Evolutionary conservation across 192 early-diverging fungal species (phyloP), one percentile per base, ranked within the genome.

Genomic region (Coemansia sp.): DNA sequence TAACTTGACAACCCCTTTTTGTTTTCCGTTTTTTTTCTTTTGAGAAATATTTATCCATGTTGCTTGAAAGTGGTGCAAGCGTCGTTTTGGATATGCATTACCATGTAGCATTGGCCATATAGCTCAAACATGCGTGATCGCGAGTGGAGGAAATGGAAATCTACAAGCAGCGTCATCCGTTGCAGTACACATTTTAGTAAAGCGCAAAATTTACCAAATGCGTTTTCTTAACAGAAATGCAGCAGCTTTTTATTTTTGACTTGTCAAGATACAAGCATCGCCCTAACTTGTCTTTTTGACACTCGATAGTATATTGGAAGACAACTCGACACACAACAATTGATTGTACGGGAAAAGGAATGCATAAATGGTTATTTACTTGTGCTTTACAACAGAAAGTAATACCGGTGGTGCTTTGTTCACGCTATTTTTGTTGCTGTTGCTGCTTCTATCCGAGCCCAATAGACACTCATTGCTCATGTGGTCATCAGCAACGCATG

Each of bases 381-480:
- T n/a, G 16, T 23, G 48, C 25, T 51, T 26, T n/a, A 46, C 43
- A 51, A 51, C 8, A 51, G 2, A 12, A 51, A 26, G 8, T 51
- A 51, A 26, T 26, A 26, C 23, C 18, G 16, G 16, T 46, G 43
- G 48, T 10, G 25, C n/a, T n/a, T n/a, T n/a, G n/a, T n/a, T n/a
- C n/a, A n/a, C n/a, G n/a, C n/a, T n/a, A n/a, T n/a, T n/a, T 7
- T 51, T 51, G 48, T 9, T 15, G 4, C 4, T 23, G 48, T 51
- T 23, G 7, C 16, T 51, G 48, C 9, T 51, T 46, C 43, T 18
- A 2, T 1, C 18, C 48, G 26, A 26, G 48, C 21, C 23, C 21
- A 51, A 51, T 8, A 51, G 16, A 43, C 7, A 51, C 13, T 51
- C 48, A 23, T 51, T 33, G 55, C 55, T 57, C 55, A 57, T 57